Evolutionary conservation across 164 flowering plant species (phyloP).

Genomic region (Dillenia suffruticosa): DNA sequence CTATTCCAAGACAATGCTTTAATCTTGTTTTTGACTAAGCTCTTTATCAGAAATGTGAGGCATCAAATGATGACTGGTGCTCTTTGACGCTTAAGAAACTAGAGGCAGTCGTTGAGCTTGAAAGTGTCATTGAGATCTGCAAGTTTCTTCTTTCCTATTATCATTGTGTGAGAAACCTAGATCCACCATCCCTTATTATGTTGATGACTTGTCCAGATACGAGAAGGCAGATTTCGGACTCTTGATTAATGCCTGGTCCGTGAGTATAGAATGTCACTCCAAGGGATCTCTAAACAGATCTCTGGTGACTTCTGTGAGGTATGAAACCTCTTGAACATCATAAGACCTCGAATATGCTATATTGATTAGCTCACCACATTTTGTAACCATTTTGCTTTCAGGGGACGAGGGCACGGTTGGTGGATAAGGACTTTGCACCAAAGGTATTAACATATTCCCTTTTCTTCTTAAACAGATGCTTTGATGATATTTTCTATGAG

Average conservation of each 20-base stretch:
- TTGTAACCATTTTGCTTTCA: constrained; percentile 8
- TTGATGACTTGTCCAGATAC: constrained; percentile 39
- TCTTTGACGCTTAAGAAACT: constrained; percentile 45
- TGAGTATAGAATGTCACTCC: constrained; percentile 73
- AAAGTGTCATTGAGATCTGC: constrained; percentile 79
- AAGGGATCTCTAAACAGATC: constrained; percentile 48
- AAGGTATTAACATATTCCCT: constrained; percentile 43
- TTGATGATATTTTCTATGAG: no score
- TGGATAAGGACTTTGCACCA: constrained; percentile 86
- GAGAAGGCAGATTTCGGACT: constrained; percentile 83
- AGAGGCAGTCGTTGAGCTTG: constrained; percentile 70
- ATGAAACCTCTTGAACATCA: background rate
- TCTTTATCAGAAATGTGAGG: constrained; percentile 52
- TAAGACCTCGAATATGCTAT: no score
- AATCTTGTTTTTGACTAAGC: no score
- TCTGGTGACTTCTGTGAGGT: constrained; percentile 87
- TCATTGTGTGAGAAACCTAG: background rate
- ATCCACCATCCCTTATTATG: background rate
- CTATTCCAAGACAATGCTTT: no score
- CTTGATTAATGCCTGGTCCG: constrained; percentile 80
- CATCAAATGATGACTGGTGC: constrained; percentile 54
- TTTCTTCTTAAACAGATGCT: background rate
- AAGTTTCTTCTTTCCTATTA: constrained; percentile 23
- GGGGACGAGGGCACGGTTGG: constrained; percentile 85
- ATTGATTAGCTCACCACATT: no score